A percentile compares a stretch with the other conserved stretches of the same genome.
Evolutionary conservation across 352 stramenopile species (phyloP).

Genomic region (Pythium apleroticum): DNA sequence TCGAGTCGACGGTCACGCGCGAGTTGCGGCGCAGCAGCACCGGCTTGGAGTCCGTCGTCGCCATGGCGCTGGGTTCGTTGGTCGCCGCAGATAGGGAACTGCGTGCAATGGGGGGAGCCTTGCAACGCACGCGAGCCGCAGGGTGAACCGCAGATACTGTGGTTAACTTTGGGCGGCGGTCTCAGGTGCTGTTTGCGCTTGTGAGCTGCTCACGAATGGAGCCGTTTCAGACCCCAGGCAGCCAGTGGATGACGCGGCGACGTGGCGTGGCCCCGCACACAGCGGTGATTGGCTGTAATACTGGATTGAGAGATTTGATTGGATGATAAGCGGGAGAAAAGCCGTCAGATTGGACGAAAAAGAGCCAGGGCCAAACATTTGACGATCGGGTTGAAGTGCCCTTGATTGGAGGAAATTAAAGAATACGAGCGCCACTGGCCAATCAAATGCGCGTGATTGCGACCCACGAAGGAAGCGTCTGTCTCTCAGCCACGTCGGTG

Average conservation of each 20-base stretch:
- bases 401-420: background rate
- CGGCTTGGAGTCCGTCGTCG: slow-evolving; percentile 13
- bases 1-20: slow-evolving; percentile 71
- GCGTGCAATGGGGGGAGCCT: no score
- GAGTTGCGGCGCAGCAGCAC: slow-evolving; percentile 75
- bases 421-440: background rate
- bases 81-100: background rate
- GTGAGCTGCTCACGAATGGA: background rate
- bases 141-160: no score
- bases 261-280: background rate
- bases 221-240: slow-evolving; percentile 1
- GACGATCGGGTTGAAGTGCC: background rate
- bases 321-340: background rate
- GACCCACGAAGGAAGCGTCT: slow-evolving; percentile 1
- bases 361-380: background rate
- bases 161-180: background rate
- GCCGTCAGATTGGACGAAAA: background rate
- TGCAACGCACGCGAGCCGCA: background rate
- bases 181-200: background rate
- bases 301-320: background rate
- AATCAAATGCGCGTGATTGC: background rate
- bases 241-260: slow-evolving; percentile 5
- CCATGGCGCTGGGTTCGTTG: background rate
- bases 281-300: background rate
- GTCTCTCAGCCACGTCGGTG: slow-evolving; percentile 5